A percentile compares a stretch with the other conserved stretches of the same genome.
Conservation (phyloP, 2,329 filamentous ascomycete species). For the Aciculosporium take region DNA sequence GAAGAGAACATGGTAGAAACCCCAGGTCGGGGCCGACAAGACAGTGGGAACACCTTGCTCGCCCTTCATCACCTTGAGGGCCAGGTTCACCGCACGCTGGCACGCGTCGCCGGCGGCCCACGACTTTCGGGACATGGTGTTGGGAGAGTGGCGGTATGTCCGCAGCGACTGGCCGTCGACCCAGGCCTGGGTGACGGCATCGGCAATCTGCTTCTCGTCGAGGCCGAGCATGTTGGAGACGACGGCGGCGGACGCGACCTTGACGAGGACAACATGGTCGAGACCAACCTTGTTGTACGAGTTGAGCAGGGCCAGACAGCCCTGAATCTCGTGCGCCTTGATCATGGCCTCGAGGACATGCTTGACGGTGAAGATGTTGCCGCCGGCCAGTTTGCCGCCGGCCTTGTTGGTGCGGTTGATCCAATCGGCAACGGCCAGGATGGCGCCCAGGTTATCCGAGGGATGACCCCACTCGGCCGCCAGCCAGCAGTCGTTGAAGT, state of each 20-base stretch:
- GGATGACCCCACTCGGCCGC: slow-evolving; percentile 98
- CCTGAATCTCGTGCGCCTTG: slow-evolving; percentile 98
- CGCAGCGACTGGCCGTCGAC: slow-evolving; percentile 91
- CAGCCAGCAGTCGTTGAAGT: slow-evolving; percentile 99
- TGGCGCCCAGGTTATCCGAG: slow-evolving; percentile 94
- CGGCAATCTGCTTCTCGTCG: slow-evolving; percentile 77
- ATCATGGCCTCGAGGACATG: slow-evolving; percentile 96
- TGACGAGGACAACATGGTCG: slow-evolving; percentile 95
- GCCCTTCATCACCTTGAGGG: slow-evolving; percentile 79
- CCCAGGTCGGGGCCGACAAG: slow-evolving; percentile 84
- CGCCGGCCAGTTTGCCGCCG: slow-evolving; percentile 66
- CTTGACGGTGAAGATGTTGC: slow-evolving; percentile 75
- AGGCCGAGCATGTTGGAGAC: slow-evolving; percentile 92
- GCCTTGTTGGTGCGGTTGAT: slow-evolving; percentile 76
- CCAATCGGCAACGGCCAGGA: slow-evolving; percentile 95
- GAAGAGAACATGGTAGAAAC: slow-evolving; percentile 98
- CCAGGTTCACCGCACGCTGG: slow-evolving; percentile 84
- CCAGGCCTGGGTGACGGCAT: slow-evolving; percentile 93
- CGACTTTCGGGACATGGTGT: slow-evolving; percentile 99
- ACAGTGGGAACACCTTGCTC: slow-evolving; percentile 87
- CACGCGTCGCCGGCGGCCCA: slow-evolving; percentile 98
- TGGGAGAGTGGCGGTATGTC: slow-evolving; percentile 93
- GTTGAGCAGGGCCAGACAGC: slow-evolving; percentile 91
- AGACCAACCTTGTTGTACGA: slow-evolving; percentile 97
- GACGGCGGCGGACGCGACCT: slow-evolving; percentile 88